Evolutionary conservation across 352 stramenopile species (phyloP).

Genomic region (Globisporangium cylindrosporum): DNA sequence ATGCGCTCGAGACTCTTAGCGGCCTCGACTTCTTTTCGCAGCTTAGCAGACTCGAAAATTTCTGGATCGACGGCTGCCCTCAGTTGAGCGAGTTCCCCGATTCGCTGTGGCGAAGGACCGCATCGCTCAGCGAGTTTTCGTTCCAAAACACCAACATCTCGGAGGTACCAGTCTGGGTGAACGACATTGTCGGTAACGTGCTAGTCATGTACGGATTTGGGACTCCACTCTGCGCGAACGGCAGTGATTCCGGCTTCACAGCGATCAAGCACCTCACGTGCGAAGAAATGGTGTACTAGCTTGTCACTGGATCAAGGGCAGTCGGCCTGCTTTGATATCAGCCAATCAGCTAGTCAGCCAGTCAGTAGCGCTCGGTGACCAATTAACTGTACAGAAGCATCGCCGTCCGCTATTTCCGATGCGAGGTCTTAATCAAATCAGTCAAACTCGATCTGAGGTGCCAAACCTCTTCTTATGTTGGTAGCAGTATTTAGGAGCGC

Average conservation of each 20-base stretch:
- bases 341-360: too few species aligned
- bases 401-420: too few species aligned
- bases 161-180: neutral
- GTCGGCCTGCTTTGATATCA: too few species aligned
- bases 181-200: neutral
- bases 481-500: neutral
- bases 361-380: too few species aligned
- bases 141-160: slow-evolving; percentile 7
- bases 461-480: neutral
- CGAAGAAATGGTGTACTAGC: neutral
- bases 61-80: slow-evolving; percentile 3
- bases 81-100: slow-evolving; percentile 1
- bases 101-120: neutral
- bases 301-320: too few species aligned
- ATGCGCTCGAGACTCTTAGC: neutral
- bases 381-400: too few species aligned
- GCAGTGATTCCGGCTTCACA: neutral
- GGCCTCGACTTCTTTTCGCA: neutral
- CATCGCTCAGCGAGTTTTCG: neutral
- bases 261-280: neutral
- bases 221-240: neutral
- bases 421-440: neutral
- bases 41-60: neutral
- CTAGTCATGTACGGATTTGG: slow-evolving; percentile 3
- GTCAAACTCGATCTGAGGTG: neutral